Percentiles rank a stretch among this genome's conserved stretches.
Conservation (phyloP, 2,329 filamentous ascomycete genomes). For the Penicillium polonicum region DNA sequence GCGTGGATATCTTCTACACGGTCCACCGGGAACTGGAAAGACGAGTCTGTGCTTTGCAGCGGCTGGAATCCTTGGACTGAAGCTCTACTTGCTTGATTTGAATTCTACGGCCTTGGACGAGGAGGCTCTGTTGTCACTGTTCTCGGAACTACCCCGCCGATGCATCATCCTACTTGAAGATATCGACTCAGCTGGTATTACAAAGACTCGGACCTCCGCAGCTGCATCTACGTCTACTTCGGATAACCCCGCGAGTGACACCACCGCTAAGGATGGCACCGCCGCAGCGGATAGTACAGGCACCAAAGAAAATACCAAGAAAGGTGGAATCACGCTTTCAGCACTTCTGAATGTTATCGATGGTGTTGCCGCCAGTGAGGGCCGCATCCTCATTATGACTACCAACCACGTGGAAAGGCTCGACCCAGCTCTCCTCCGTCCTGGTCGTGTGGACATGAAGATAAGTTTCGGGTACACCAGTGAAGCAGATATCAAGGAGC, state of each 20-base stretch:
- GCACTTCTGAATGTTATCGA: constrained; percentile 69
- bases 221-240: background rate
- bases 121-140: constrained; percentile 63
- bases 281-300: constrained; percentile 18
- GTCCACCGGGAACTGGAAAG: constrained; percentile 78
- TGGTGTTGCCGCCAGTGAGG: constrained; percentile 67
- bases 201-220: constrained; percentile 47
- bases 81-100: constrained; percentile 70
- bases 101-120: constrained; percentile 63
- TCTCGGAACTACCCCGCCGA: constrained; percentile 64
- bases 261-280: constrained; percentile 4
- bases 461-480: constrained; percentile 55
- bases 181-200: constrained; percentile 70
- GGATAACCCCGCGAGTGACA: background rate
- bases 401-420: constrained; percentile 66
- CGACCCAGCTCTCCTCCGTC: constrained; percentile 63
- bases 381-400: constrained; percentile 71
- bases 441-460: constrained; percentile 65
- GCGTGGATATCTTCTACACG: constrained; percentile 77
- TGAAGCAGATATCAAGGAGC: constrained; percentile 36
- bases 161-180: constrained; percentile 76
- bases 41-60: constrained; percentile 69
- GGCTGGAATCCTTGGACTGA: constrained; percentile 67
- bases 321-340: constrained; percentile 59
- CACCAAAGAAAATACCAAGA: constrained; percentile 9